A percentile compares a stretch with the other conserved stretches of the same genome.
Conservation (phyloP, 495 filamentous ascomycete species). For the Symbiotaphrina buchneri region DNA sequence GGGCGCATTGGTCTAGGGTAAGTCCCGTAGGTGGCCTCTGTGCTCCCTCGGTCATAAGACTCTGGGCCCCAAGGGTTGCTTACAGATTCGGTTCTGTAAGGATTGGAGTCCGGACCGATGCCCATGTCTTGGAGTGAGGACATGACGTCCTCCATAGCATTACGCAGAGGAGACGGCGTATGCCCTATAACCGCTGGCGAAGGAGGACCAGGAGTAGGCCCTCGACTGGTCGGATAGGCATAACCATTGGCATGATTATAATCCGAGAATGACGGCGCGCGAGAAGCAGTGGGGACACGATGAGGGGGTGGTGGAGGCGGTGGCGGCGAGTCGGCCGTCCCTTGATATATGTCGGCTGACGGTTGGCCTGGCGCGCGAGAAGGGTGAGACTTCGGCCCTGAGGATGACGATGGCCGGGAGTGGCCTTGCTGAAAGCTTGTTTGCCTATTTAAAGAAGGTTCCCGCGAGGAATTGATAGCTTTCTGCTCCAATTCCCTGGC, state of each 20-base stretch:
- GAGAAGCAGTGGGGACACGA: slow-evolving; percentile 14
- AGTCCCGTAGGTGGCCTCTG: no score
- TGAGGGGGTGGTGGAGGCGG: slow-evolving; percentile 15
- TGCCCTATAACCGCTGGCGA: slow-evolving; percentile 41
- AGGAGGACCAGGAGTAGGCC: slow-evolving; percentile 30
- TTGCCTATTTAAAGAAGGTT: no score
- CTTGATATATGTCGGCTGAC: no score
- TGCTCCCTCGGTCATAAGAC: no score
- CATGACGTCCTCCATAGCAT: slow-evolving; percentile 98
- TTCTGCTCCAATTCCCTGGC: slow-evolving; percentile 12
- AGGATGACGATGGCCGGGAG: no score
- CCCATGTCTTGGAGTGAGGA: slow-evolving; percentile 83
- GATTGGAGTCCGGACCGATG: slow-evolving; percentile 26
- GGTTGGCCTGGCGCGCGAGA: slow-evolving; percentile 4
- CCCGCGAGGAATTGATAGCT: no score
- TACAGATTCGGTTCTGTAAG: slow-evolving; percentile 18
- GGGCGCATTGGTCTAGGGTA: no score
- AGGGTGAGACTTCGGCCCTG: no score
- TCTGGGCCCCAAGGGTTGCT: slow-evolving; percentile 78
- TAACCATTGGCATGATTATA: slow-evolving; percentile 21
- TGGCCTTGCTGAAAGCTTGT: no score
- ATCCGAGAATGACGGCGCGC: slow-evolving; percentile 17
- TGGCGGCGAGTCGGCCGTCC: slow-evolving; percentile 11
- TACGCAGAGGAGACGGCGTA: slow-evolving; percentile 76
- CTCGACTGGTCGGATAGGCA: no score